phyloP scores from a whole-genome alignment of 1,284 basidiomycete species.

The Leccinum solheimii region DNA sequence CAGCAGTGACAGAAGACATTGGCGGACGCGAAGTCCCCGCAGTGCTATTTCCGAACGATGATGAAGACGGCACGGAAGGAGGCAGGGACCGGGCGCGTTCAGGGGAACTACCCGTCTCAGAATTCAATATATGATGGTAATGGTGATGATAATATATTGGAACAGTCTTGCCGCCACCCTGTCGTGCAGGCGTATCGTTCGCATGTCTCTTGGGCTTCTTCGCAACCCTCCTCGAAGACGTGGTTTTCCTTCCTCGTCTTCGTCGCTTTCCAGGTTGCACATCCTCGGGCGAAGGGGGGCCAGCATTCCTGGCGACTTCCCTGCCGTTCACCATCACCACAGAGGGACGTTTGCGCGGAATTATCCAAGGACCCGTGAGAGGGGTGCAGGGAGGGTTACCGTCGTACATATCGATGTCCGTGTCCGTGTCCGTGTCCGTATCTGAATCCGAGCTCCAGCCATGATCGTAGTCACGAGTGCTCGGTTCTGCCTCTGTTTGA shows the following conservation, averaged over 20 bases:
- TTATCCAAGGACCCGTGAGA: constrained; percentile 22
- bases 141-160: neutral
- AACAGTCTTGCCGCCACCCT: neutral
- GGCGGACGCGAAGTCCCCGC: constrained; percentile 4
- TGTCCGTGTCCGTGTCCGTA: constrained; percentile 16
- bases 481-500: constrained; percentile 7
- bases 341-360: constrained; percentile 28
- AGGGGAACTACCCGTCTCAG: neutral
- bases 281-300: constrained; percentile 7
- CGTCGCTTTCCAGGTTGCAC: constrained; percentile 17
- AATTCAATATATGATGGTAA: neutral
- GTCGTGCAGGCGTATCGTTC: constrained; percentile 14
- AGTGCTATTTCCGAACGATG: neutral
- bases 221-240: neutral
- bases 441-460: constrained; percentile 18
- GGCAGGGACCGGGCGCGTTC: constrained; percentile 1
- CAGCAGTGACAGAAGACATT: constrained; percentile 11
- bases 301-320: neutral
- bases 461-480: constrained; percentile 8
- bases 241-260: constrained; percentile 8
- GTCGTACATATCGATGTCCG: constrained; percentile 19
- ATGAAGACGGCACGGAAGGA: neutral
- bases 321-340: constrained; percentile 8
- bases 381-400: constrained; percentile 8
- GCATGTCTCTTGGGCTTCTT: constrained; percentile 18